phyloP scores from a whole-genome alignment of 2,329 filamentous ascomycete species.

The Sporothrix pallida region DNA sequence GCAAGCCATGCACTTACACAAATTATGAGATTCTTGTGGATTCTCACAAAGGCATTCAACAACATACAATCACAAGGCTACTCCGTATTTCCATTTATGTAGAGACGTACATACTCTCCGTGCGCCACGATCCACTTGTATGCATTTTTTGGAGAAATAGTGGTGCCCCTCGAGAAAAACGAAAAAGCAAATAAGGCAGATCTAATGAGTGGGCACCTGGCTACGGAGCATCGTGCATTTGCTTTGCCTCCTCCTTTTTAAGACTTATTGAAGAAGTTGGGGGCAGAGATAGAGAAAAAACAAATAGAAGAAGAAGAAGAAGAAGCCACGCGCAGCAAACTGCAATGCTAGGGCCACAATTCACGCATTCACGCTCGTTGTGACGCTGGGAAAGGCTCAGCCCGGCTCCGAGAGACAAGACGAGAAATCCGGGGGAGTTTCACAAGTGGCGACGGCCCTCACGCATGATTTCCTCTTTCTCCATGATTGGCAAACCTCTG shows the following conservation, averaged over 20 bases:
- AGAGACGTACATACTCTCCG: background rate
- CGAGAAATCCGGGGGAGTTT: conserved; percentile 30
- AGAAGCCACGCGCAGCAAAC: background rate
- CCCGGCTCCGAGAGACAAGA: conserved; percentile 40
- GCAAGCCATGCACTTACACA: background rate
- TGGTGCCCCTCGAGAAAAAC: too few relatives aligned
- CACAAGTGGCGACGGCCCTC: background rate
- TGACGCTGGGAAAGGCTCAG: conserved; percentile 42
- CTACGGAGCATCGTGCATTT: background rate
- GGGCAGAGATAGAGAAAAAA: background rate
- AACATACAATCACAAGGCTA: background rate
- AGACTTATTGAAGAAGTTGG: background rate
- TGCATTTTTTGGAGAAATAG: background rate
- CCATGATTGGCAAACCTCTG: conserved; percentile 24
- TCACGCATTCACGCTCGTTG: background rate
- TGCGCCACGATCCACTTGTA: background rate
- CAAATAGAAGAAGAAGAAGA: background rate
- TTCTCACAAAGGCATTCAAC: background rate
- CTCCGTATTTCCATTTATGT: background rate
- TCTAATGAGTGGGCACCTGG: background rate
- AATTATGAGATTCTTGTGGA: too few relatives aligned
- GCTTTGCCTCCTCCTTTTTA: background rate
- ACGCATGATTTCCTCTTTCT: background rate
- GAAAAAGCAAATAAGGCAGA: background rate
- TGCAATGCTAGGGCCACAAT: background rate